These are phyloP conservation scores for Penicillium digitatum DNA, from an alignment of 2,329 filamentous ascomycete genomes.

Conservation along the genomic window DNA sequence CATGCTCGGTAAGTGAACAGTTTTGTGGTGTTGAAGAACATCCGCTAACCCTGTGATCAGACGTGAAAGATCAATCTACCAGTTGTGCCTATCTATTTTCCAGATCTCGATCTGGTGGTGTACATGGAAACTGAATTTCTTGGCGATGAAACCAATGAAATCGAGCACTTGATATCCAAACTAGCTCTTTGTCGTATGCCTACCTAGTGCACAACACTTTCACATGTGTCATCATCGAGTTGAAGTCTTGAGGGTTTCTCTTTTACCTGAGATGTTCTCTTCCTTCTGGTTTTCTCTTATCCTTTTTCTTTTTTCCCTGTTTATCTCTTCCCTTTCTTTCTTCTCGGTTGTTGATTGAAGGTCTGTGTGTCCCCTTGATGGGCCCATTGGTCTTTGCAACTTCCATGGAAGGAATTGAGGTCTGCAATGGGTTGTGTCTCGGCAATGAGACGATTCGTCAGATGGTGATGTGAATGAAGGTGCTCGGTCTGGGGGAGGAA, in stretches of 20 bases:
- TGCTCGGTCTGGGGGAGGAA: neutral
- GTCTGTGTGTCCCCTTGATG: neutral
- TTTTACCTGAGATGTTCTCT: conserved; percentile 2
- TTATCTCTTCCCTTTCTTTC: conserved; percentile 4
- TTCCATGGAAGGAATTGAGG: neutral
- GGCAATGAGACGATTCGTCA: neutral
- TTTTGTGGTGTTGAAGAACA: neutral
- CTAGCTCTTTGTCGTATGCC: neutral
- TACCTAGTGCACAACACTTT: neutral
- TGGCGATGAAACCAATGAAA: neutral
- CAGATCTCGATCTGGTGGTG: conserved; percentile 1
- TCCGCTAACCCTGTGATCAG: conserved; percentile 1
- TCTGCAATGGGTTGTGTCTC: neutral
- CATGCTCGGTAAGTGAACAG: conserved; percentile 7
- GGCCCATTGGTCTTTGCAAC: neutral
- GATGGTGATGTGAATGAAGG: neutral
- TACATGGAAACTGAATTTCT: conserved; percentile 8
- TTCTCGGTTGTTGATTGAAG: conserved; percentile 11
- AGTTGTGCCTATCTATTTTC: conserved; percentile 10
- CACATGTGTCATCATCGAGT: neutral
- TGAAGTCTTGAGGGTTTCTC: neutral
- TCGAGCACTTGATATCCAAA: neutral
- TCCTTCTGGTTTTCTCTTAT: conserved; percentile 12
- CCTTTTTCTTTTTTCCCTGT: conserved; percentile 1
- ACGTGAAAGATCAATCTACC: conserved; percentile 9